phyloP scores from a whole-genome alignment of 148 eudicot genomes.

The Vaccinium corymbosum region DNA sequence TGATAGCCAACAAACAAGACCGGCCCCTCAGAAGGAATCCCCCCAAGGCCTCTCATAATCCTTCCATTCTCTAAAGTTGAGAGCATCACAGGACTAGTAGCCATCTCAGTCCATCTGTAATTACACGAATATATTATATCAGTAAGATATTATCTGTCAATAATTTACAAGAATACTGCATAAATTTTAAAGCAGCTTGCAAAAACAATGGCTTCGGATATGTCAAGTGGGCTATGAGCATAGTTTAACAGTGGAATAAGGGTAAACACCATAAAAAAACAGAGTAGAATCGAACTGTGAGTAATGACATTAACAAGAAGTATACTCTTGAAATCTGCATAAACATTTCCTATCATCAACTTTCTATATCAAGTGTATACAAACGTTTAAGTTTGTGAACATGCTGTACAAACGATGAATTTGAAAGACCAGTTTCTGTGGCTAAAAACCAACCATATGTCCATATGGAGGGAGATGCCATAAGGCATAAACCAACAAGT shows the following conservation, averaged over 20 bases:
- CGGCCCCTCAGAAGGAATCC: constrained; percentile 71
- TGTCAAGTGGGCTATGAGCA: not conserved
- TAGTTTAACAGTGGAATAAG: not conserved
- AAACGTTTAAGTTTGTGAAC: not conserved
- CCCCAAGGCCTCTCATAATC: constrained; percentile 61
- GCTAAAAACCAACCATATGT: not conserved
- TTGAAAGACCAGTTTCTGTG: not conserved
- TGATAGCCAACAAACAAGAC: constrained; percentile 70
- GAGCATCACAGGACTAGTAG: constrained; percentile 52
- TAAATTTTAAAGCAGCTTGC: constrained; percentile 6
- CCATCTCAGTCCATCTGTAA: constrained; percentile 41
- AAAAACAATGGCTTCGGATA: not conserved
- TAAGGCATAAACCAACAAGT: not conserved
- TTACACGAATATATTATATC: not conserved
- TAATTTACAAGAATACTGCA: not conserved
- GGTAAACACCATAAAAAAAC: not conserved
- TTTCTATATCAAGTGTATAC: not conserved
- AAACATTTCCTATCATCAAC: not conserved
- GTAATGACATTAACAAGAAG: not conserved
- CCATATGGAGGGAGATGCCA: not conserved
- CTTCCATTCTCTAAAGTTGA: constrained; percentile 67
- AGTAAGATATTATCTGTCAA: not conserved
- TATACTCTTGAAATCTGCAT: not conserved
- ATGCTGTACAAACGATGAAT: not conserved
- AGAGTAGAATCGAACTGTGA: not conserved